Evolutionary conservation across 352 stramenopile species (phyloP).

Genomic region (Globisporangium paddicum): DNA sequence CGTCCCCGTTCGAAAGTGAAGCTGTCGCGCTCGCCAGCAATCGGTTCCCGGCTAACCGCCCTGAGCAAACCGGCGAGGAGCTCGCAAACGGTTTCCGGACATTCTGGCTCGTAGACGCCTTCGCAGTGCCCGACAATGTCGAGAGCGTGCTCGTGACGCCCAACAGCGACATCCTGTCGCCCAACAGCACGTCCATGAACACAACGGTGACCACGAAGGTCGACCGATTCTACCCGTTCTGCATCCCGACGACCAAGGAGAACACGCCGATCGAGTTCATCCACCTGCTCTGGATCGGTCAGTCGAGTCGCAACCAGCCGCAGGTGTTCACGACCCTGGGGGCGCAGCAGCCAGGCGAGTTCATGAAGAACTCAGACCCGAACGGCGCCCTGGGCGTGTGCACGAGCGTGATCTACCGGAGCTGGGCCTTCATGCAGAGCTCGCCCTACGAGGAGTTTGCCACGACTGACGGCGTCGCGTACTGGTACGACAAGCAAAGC

Average conservation of each 20-base stretch:
- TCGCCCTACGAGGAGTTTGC: conserved; percentile 86
- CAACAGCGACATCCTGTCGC: conserved; percentile 73
- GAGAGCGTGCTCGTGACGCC: conserved; percentile 64
- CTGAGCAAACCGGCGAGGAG: conserved; percentile 91
- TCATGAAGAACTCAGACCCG: conserved; percentile 86
- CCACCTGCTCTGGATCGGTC: conserved; percentile 87
- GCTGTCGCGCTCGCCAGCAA: conserved; percentile 11
- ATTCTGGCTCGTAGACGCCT: conserved; percentile 63
- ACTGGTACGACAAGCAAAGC: conserved; percentile 82
- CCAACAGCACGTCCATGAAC: conserved; percentile 82
- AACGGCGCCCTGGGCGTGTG: conserved; percentile 72
- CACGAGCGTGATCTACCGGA: conserved; percentile 88
- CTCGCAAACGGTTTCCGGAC: conserved; percentile 87
- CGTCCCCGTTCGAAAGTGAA: conserved; percentile 18
- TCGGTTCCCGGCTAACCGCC: conserved; percentile 72
- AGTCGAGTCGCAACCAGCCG: conserved; percentile 86
- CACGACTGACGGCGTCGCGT: conserved; percentile 88
- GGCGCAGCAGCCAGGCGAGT: conserved; percentile 89
- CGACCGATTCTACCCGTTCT: conserved; percentile 91
- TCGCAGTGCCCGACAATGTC: conserved; percentile 39
- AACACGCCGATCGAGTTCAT: conserved; percentile 93
- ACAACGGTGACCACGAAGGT: conserved; percentile 82
- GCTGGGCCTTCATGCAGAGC: conserved; percentile 89
- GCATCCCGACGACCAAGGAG: conserved; percentile 85
- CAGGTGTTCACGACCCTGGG: conserved; percentile 88